Percentiles rank a stretch among this genome's conserved stretches.
phyloP scores from a whole-genome alignment of 148 eudicot species.

The Persicaria tinctoria region DNA sequence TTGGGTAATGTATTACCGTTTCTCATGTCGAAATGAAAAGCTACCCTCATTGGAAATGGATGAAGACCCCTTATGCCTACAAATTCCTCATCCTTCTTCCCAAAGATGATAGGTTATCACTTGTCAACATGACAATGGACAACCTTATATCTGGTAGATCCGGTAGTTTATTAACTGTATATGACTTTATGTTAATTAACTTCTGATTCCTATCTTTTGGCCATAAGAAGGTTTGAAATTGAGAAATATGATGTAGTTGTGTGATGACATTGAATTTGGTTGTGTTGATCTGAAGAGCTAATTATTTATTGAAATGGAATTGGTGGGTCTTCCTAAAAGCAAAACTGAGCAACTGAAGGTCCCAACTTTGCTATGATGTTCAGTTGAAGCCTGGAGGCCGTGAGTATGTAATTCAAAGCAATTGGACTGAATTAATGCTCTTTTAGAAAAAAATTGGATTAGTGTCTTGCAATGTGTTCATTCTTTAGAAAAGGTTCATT shows the following conservation, averaged over 20 bases:
- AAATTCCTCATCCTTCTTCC: not conserved
- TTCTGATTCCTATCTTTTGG: not conserved
- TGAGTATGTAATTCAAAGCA: not conserved
- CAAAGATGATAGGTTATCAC: not conserved
- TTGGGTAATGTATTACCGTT: not conserved
- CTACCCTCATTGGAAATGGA: not conserved
- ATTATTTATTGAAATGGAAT: not conserved
- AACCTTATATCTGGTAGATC: not conserved
- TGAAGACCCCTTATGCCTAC: not conserved
- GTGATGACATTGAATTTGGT: not conserved
- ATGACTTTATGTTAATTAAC: not conserved
- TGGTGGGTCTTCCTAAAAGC: not conserved
- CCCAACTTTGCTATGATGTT: not conserved
- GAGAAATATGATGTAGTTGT: not conserved
- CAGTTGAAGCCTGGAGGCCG: not conserved
- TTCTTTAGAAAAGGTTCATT: not conserved
- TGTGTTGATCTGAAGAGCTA: not conserved
- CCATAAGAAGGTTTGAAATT: not conserved
- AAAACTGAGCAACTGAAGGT: not conserved
- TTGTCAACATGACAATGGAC: not conserved
- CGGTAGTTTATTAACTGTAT: not conserved
- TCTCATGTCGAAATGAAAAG: not conserved
- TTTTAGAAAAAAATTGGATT: not conserved
- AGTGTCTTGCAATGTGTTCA: not conserved
- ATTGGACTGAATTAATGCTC: not conserved